Base-by-base conservation (phyloP, 306 rosid species). In the Prunus mongolica region DNA sequence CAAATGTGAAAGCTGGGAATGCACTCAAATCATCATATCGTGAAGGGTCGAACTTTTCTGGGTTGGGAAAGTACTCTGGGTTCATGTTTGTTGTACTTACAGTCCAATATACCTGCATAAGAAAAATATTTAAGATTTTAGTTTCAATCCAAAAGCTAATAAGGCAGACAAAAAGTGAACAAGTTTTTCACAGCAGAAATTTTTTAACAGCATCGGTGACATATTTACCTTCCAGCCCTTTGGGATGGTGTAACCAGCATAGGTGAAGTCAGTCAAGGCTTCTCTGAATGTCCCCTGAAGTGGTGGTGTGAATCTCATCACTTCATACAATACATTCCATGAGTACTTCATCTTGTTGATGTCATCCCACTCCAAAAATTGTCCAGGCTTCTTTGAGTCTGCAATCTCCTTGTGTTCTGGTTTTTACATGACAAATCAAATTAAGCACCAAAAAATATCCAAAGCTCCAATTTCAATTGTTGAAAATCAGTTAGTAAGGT, bases 251-350 rank as follows among this genome's bases (percentile, higher is more conserved):
- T 78, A 84, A 25, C 85, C 83, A 9, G 82, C 83, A 0, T 84
- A 75, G 19, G 68, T 72, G 15, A 84, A 74, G 11, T 84, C 83
- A n/a, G 65, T 51, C 32, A 76, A 67, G 19, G 77, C 85, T 57
- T 78, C 76, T 54, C 81, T n/a, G 47, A 85, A 81, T 67, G 88
- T 81, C 16, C 88, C 83, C 57, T 85, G 86, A 24, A 71, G 79
- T 12, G 88, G 88, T 18, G 88, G 88, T 4, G 78, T 63, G 16
- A 81, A 56, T 27, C 88, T 81, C 88, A 85, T 81, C 1, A 85
- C 83, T 20, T 81, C 88, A 68, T 78, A 18, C 19, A 78, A 2
- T 8, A 81, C 83, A 16, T 67, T 78, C 86, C 88, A 85, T 0
- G 85, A 38, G n/a, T 81, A 78, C 70, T 81, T 85, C 88, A 85